Evolutionary conservation across 129 eudicot genomes (phyloP).

Genomic region (Chrysanthemum makinoi): DNA sequence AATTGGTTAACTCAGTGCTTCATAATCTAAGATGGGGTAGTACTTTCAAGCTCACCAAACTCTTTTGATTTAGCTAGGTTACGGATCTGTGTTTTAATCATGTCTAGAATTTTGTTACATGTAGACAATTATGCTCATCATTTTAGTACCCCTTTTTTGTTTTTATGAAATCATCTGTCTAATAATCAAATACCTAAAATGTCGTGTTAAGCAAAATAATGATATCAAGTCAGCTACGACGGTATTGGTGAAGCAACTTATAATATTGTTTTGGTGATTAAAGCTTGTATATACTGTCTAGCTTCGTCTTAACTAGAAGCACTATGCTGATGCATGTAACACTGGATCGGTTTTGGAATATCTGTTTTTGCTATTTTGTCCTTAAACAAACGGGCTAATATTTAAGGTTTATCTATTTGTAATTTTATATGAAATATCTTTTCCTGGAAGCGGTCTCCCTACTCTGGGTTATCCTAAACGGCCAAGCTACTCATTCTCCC

Average conservation of each 20-base stretch:
- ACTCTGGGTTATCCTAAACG: no score
- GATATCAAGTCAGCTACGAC: not conserved
- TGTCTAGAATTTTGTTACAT: not conserved
- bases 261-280: not conserved
- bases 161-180: not conserved
- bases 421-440: no score
- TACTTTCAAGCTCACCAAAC: not conserved
- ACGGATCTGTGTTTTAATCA: not conserved
- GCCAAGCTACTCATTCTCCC: no score
- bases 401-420: no score
- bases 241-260: no score
- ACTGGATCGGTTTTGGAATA: constrained; percentile 37
- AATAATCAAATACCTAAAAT: constrained; percentile 4
- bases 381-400: not conserved
- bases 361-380: constrained; percentile 43
- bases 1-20: not conserved
- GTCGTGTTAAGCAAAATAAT: not conserved
- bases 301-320: constrained; percentile 38
- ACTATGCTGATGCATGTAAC: constrained; percentile 40
- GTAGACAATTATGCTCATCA: not conserved
- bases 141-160: not conserved
- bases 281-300: constrained; percentile 18
- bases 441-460: no score
- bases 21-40: no score
- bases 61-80: not conserved